Conservation (phyloP, 495 filamentous ascomycete genomes). For the Hypoxylon fuscum region DNA sequence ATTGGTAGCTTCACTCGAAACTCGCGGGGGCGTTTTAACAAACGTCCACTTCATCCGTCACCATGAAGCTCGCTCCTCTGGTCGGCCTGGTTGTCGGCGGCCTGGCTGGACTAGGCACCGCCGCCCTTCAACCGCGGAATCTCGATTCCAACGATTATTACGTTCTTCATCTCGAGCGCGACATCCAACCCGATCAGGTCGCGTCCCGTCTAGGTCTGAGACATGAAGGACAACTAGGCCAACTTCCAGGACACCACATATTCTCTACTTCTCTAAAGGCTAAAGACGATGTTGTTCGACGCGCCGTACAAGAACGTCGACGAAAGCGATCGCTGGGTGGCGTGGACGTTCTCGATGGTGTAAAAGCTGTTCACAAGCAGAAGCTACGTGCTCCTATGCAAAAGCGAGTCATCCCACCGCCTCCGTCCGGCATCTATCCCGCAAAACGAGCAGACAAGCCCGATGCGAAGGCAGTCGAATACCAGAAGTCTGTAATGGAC, state of each 20-base stretch:
- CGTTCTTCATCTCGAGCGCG: constrained; percentile 78
- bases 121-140: constrained; percentile 60
- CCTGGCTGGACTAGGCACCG: constrained; percentile 66
- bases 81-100: constrained; percentile 54
- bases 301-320: constrained; percentile 65
- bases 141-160: constrained; percentile 87
- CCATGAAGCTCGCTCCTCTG: constrained; percentile 56
- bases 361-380: constrained; percentile 86
- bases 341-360: constrained; percentile 71
- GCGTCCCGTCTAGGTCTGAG: constrained; percentile 76
- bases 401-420: constrained; percentile 73
- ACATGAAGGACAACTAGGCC: constrained; percentile 85
- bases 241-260: constrained; percentile 83
- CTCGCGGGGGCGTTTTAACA: constrained; percentile 3
- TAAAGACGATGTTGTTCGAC: constrained; percentile 68
- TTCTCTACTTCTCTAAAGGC: constrained; percentile 73
- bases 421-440: constrained; percentile 21
- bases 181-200: constrained; percentile 72
- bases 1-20: no score
- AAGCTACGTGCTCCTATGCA: constrained; percentile 71
- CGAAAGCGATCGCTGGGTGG: constrained; percentile 65
- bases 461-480: constrained; percentile 60
- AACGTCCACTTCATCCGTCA: constrained; percentile 28
- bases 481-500: constrained; percentile 68
- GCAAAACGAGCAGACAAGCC: constrained; percentile 43